Conservation (phyloP, 2,329 filamentous ascomycete species). For the Triangularia setosa region DNA sequence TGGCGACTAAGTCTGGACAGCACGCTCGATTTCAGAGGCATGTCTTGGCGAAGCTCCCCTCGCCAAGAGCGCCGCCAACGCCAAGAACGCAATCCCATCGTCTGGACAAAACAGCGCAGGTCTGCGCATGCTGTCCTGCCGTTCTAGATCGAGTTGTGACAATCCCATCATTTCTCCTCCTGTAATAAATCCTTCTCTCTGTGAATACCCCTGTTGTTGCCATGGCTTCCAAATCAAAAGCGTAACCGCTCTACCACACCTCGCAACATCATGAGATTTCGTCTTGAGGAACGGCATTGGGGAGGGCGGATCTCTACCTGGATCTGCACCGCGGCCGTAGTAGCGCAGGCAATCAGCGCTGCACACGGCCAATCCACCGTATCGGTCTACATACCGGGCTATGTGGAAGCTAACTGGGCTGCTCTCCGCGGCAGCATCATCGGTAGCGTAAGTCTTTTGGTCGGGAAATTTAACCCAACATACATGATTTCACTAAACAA, state of each 20-base stretch:
- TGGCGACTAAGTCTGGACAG: background rate
- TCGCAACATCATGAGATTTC: slow-evolving; percentile 16
- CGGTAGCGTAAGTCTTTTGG: slow-evolving; percentile 35
- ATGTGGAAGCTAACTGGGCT: slow-evolving; percentile 40
- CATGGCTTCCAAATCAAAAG: background rate
- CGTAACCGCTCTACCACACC: background rate
- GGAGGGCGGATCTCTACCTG: background rate
- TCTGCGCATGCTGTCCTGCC: background rate
- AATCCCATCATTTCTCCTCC: slow-evolving; percentile 1
- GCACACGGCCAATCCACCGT: slow-evolving; percentile 33
- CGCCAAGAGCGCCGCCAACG: slow-evolving; percentile 1
- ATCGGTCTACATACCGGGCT: slow-evolving; percentile 44
- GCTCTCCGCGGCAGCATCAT: slow-evolving; percentile 44
- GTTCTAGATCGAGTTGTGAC: background rate
- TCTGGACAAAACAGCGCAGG: background rate
- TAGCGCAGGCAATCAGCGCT: background rate
- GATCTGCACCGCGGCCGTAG: slow-evolving; percentile 13
- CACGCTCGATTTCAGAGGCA: background rate
- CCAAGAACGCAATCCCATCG: background rate
- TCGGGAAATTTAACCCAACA: background rate
- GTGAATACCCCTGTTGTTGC: background rate
- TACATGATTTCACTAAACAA: background rate
- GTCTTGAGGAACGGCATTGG: background rate
- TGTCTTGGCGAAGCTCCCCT: background rate
- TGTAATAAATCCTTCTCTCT: background rate